Evolutionary conservation across 2,329 filamentous ascomycete genomes (phyloP), one percentile per base, ranked within the genome.

Genomic region (Cercospora sp.): DNA sequence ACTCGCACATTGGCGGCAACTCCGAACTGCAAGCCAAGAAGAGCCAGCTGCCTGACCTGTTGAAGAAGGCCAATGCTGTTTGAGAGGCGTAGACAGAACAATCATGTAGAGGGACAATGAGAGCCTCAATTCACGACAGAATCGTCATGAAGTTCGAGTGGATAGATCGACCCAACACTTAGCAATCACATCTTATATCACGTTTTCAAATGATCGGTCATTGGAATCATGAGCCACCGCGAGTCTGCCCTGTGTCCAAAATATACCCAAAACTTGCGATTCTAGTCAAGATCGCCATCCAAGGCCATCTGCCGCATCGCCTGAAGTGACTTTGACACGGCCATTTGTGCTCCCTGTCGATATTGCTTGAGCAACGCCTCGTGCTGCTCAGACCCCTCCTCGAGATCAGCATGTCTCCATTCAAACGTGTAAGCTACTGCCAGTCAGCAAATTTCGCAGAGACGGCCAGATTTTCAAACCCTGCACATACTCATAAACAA

Each of bases 1-100:
- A 93, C 83, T 84, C 96, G 84, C 94, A 97, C 83, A 96, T 99
- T 79, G 95, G 95, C 71, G 95, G 95, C 74, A 98, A 98, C 87
- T 96, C 93, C 26, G 94, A 95, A 75, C 81, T 96, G 72, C 90
- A 94, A 82, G 85, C 82, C 63, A 87, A 85, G 81, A 87, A 87
- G 80, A 72, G 69, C 12, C 79, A 96, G 72, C 82, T 98, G 64
- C 86, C 88, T 73, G 76, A 76, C 33, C 80, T 95, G 74, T 82
- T 92, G 78, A 86, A 86, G 82, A 83, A 83, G 59, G 90, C 88
- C 71, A 86, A 86, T 76, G 90, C 90, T 73, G 69, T 90, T 70
- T 91, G 20, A 84, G 81, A 70, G 36, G 16, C 16, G 26, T 18
- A 8, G 53, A 28, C 13, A 9, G 26, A 13, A 26, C 8, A 12